Evolutionary conservation across 1,284 basidiomycete species (phyloP).

Genomic region (Termitomyces sp.): DNA sequence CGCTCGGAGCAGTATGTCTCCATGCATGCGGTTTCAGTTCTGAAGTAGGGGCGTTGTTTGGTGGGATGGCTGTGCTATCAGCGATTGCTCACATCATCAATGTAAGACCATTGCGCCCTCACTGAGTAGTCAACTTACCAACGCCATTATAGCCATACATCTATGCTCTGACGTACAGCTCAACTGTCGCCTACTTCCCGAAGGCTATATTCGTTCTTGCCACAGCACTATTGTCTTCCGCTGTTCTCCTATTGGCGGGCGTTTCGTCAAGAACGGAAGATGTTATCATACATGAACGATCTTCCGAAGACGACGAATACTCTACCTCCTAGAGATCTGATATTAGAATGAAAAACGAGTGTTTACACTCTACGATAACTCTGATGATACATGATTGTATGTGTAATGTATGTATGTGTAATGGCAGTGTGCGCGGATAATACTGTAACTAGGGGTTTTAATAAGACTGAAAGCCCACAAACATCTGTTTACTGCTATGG

Average conservation of each 20-base stretch:
- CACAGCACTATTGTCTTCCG: slow-evolving; percentile 33
- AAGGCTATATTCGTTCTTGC: slow-evolving; percentile 47
- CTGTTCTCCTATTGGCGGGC: slow-evolving; percentile 28
- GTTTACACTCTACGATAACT: background rate
- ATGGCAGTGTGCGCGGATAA: no score
- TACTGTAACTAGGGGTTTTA: no score
- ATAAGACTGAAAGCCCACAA: background rate
- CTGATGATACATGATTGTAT: background rate
- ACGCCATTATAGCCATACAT: slow-evolving; percentile 36
- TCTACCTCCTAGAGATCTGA: background rate
- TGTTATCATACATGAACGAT: slow-evolving; percentile 11
- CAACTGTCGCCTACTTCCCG: slow-evolving; percentile 43
- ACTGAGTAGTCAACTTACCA: slow-evolving; percentile 7
- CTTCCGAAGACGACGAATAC: slow-evolving; percentile 4
- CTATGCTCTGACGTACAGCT: slow-evolving; percentile 45
- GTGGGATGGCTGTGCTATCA: slow-evolving; percentile 45
- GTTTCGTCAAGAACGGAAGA: slow-evolving; percentile 17
- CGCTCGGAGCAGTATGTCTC: slow-evolving; percentile 43
- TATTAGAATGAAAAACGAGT: background rate
- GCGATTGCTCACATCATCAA: slow-evolving; percentile 46
- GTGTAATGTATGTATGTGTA: background rate
- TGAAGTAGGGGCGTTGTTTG: slow-evolving; percentile 46
- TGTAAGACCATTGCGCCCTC: slow-evolving; percentile 24
- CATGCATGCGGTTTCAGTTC: slow-evolving; percentile 41
- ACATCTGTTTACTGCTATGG: no score